Evolutionary conservation across 225 moss, liverwort and hornwort species (phyloP).

Genomic region (Neckera pumila): DNA sequence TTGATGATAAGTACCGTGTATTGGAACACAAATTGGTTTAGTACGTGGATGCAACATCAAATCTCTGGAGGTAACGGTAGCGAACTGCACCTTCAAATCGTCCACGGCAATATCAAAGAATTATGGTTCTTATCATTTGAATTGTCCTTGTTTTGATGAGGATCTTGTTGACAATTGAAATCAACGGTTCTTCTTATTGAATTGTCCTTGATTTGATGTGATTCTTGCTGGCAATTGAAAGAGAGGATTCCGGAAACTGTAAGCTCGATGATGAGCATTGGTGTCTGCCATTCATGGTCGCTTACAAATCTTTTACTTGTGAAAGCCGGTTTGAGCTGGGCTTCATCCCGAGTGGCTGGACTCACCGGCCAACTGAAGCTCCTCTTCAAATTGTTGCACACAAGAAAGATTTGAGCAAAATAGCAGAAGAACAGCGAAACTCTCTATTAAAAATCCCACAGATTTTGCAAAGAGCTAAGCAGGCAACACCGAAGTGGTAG

Average conservation of each 20-base stretch:
- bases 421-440: neutral
- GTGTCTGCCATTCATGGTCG: neutral
- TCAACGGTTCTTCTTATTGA: neutral
- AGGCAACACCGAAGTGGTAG: neutral
- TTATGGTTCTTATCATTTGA: too few species aligned
- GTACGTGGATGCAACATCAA: neutral
- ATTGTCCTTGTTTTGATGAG: neutral
- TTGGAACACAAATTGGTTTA: neutral
- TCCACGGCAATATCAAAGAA: too few species aligned
- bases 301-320: neutral
- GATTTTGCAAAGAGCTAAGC: too few species aligned
- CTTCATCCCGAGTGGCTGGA: neutral
- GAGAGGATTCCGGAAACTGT: neutral
- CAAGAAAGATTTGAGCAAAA: neutral
- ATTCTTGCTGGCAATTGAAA: neutral
- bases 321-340: neutral
- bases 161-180: neutral
- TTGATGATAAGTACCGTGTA: neutral
- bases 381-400: neutral
- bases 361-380: too few species aligned
- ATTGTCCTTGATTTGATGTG: neutral
- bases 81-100: too few species aligned
- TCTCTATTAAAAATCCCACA: too few species aligned
- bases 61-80: neutral
- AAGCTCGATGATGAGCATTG: neutral